Base-by-base conservation (phyloP, 2,329 filamentous ascomycete genomes). In the Epichloe bromicola region DNA sequence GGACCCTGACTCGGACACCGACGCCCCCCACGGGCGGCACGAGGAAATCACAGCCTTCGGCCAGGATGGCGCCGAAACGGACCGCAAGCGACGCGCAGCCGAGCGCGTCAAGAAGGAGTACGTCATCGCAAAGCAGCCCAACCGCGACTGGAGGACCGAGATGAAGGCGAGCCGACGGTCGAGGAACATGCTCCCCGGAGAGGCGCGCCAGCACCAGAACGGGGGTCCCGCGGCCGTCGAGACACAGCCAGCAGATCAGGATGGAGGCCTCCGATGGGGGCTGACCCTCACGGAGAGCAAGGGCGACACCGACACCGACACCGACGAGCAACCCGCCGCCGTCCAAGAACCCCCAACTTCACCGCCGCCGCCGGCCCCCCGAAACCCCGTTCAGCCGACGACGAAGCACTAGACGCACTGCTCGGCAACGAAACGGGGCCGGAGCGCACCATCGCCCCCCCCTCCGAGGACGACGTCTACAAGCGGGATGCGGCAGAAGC, bases 401-500 rank as follows among this genome's bases (percentile, higher is more conserved):
- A 74, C 4, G 70, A 78, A 58, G 86, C 85, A 8, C 68, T 89
- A 53, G 77, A 82, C 53, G 82, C 85, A 5, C 73, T 90, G 8
- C 70, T 87, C 8, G 78, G 78, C 3, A 75, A 79, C 63, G 74
- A 57, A 20, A 73, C 66, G 19, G 62, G 63, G 14, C 44, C 49
- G 14, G 63, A 79, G 52, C 68, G 79, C 12, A 65, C 82, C 15
- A 83, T 85, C 52, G 62, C 63, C 4, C 61, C 74, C 14, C 51
- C 46, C 19, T 75, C 74, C n/a, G 83, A 86, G 57, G 72, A 78
- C 56, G 83, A 85, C 53, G 82, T 81, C 3, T 90, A 88, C 60
- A 73, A 74, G 34, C 76, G 79, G 26, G 87, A 91, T 63, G 77
- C 90, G 33, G 74, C 78, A 12, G 71, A 78, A 26, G 84, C 88